Conservation (phyloP, 306 rosid genomes). For the Medicago truncatula region DNA sequence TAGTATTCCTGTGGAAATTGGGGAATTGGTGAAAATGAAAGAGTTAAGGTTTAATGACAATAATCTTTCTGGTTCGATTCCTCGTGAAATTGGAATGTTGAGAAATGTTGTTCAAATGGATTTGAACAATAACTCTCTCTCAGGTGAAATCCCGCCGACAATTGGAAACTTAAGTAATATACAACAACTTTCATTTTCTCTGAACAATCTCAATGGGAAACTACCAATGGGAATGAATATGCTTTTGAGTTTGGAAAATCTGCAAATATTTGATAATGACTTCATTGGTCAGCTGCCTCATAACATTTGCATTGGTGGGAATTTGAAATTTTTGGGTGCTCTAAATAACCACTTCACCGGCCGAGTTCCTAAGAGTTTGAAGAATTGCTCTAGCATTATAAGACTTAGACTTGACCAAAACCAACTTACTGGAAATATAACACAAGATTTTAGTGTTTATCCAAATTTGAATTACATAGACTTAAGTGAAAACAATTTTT, state of each 20-base stretch:
- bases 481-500: background rate
- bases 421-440: background rate
- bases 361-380: background rate
- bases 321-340: background rate
- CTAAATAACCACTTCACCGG: background rate
- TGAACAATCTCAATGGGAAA: background rate
- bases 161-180: conserved; percentile 25
- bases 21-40: background rate
- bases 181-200: background rate
- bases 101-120: background rate
- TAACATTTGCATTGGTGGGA: conserved; percentile 25
- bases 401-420: background rate
- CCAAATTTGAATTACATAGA: background rate
- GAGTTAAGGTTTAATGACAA: background rate
- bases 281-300: conserved; percentile 12
- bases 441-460: background rate
- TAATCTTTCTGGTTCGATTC: background rate
- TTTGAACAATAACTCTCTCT: background rate
- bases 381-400: background rate
- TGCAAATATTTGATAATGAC: conserved; percentile 1
- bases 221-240: conserved; percentile 18
- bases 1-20: background rate
- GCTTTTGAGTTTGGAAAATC: background rate
- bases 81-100: background rate
- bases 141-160: conserved; percentile 8